Conservation (phyloP, 805 yeast species). For the Ogataea methylovora region DNA sequence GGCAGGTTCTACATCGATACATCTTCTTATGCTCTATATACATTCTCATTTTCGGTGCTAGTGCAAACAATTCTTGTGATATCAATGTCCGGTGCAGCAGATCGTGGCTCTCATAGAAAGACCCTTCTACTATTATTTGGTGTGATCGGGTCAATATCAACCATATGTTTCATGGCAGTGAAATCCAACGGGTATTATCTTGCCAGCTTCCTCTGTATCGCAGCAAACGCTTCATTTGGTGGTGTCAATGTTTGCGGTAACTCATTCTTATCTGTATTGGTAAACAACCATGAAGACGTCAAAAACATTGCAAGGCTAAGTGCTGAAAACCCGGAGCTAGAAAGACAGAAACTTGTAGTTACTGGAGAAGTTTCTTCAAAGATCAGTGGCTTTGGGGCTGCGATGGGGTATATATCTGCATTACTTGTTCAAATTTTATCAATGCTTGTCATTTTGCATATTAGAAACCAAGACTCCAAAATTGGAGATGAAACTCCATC, state of each 20-base stretch:
- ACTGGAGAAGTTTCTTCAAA: constrained; percentile 37
- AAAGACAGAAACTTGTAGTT: constrained; percentile 1
- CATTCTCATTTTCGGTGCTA: constrained; percentile 64
- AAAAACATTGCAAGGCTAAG: constrained; percentile 2
- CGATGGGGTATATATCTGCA: constrained; percentile 64
- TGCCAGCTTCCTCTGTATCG: constrained; percentile 46
- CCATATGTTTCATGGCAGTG: constrained; percentile 37
- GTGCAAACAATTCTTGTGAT: constrained; percentile 66
- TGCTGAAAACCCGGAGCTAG: neutral
- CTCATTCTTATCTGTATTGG: constrained; percentile 59
- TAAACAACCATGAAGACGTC: constrained; percentile 28
- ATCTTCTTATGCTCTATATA: constrained; percentile 65
- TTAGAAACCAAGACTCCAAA: constrained; percentile 12
- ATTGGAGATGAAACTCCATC: constrained; percentile 13
- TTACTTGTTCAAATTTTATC: constrained; percentile 57
- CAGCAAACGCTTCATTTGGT: constrained; percentile 67
- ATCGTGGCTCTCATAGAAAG: constrained; percentile 56
- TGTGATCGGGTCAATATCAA: constrained; percentile 46
- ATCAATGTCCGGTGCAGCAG: constrained; percentile 66
- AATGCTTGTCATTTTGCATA: constrained; percentile 31
- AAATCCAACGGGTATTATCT: constrained; percentile 35
- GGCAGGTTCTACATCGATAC: constrained; percentile 49
- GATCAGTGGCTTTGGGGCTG: constrained; percentile 64
- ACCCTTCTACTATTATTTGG: constrained; percentile 50
- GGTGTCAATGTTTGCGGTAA: constrained; percentile 77